Conservation (phyloP, 179 eudicot genomes). For the Spinacia oleracea region DNA sequence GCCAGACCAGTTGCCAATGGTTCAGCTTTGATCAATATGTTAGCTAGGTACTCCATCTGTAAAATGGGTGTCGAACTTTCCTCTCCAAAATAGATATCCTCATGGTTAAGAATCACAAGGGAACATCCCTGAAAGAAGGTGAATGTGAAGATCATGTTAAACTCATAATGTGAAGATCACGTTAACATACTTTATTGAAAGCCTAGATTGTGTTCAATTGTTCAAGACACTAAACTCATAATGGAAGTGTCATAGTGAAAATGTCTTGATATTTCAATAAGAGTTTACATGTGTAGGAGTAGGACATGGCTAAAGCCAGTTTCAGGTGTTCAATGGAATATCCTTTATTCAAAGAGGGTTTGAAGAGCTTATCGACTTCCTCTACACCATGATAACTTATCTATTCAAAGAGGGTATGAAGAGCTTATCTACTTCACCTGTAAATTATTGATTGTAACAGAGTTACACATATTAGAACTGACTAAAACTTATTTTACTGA, state of each 20-base stretch:
- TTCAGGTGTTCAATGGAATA: background rate
- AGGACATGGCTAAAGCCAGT: background rate
- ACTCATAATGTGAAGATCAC: slow-evolving; percentile 13
- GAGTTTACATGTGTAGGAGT: background rate
- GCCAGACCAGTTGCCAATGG: slow-evolving; percentile 90
- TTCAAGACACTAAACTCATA: background rate
- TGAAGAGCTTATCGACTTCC: background rate
- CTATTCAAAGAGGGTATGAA: too few relatives aligned
- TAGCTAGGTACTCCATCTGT: slow-evolving; percentile 70
- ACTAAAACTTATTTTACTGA: too few relatives aligned
- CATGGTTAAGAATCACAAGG: slow-evolving; percentile 61
- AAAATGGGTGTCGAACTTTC: slow-evolving; percentile 43
- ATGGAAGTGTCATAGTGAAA: background rate
- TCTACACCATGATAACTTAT: too few relatives aligned
- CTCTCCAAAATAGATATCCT: slow-evolving; percentile 60
- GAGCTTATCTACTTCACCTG: too few relatives aligned
- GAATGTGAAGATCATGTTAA: slow-evolving; percentile 9
- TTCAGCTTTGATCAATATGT: slow-evolving; percentile 64
- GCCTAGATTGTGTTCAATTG: background rate
- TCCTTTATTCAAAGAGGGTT: background rate
- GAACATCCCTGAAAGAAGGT: slow-evolving; percentile 58
- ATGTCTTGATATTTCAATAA: background rate
- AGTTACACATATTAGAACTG: too few relatives aligned
- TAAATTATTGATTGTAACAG: too few relatives aligned
- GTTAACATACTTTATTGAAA: background rate